Base-by-base conservation (phyloP, 768 basidiomycete species). In the Lenzites betulinus region DNA sequence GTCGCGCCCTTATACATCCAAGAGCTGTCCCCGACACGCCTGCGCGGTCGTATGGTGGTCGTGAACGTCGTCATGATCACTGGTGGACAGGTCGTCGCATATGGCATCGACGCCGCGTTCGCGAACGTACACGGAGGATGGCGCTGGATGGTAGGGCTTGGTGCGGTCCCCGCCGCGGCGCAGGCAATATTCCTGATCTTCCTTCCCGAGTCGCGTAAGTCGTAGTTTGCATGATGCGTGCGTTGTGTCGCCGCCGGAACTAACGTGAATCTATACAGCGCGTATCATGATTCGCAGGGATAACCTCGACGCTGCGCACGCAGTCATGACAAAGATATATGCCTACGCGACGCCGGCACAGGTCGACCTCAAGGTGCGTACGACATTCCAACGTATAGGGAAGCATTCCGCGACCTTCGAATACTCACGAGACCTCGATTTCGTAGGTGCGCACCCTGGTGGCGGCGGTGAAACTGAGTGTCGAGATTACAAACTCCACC, bases 61-160 rank as follows among this genome's bases (percentile, higher is more conserved):
- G 76, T 92, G 54, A 93, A 93, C 70, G 89, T 92, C 20, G 88
- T 92, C 0, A 84, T 86, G 76, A 90, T 93, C 68, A 94, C 92
- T 0, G 77, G 87, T 7, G 89, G 89, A 2, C 92, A 92, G 64
- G 89, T 92, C 30, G 81, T 92, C 49, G 88, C 89, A 0, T 93
- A 91, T 68, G 87, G 83, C 20, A 85, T 87, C 55, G 88, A 83
- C 25, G 87, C 87, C 23, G 87, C 81, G 2, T 89, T 89, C 64
- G 81, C 78, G 59, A 80, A 81, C 58, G 73, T 82, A 53, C 72
- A 73, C 33, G 74, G 79, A 3, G 92, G 92, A 2, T 94, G 92
- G 92, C 76, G 92, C 52, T 93, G 84, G 84, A 90, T 92, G 88
- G 88, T 90, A 16, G 92, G 89, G 3, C 75, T 93, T 2, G 89